A percentile compares a stretch with the other conserved stretches of the same genome.
phyloP scores from a whole-genome alignment of 345 rosid species.

The Diplotaxis tenuifolia region DNA sequence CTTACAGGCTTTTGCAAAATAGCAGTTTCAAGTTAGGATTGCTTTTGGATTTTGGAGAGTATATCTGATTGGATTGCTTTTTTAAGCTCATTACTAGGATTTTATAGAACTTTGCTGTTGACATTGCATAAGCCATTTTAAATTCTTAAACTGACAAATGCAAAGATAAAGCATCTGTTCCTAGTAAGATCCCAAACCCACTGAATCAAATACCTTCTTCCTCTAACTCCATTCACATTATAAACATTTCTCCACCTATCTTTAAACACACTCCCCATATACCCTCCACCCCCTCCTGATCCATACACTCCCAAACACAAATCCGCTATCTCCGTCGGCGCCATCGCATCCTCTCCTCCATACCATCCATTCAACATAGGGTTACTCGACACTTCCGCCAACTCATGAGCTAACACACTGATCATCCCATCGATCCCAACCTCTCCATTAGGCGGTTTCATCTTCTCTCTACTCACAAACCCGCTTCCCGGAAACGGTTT shows the following conservation, averaged over 20 bases:
- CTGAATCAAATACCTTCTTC: conserved; percentile 78
- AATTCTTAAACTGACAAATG: neutral
- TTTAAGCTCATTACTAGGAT: neutral
- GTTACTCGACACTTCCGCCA: conserved; percentile 89
- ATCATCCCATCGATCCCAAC: conserved; percentile 93
- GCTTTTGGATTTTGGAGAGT: neutral
- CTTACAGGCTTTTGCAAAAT: neutral
- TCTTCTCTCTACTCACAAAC: conserved; percentile 31
- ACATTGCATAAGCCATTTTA: conserved; percentile 1
- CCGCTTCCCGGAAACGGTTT: conserved; percentile 58
- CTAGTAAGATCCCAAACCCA: conserved; percentile 90
- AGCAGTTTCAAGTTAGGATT: neutral
- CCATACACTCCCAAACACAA: conserved; percentile 94
- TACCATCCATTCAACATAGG: conserved; percentile 96
- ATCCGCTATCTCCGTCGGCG: conserved; percentile 89
- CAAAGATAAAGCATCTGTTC: conserved; percentile 55
- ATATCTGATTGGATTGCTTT: neutral
- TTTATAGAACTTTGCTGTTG: neutral
- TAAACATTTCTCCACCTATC: conserved; percentile 71
- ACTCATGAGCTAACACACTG: conserved; percentile 88
- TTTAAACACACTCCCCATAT: conserved; percentile 68
- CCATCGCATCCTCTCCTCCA: conserved; percentile 80
- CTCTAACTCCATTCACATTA: conserved; percentile 70
- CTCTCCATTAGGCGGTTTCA: conserved; percentile 84
- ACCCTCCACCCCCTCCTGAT: conserved; percentile 95